Percentiles rank a stretch among this genome's conserved stretches.
These are phyloP conservation scores for Hypomyces rosellus DNA, from an alignment of 2,329 filamentous ascomycete genomes.

Conservation along the genomic window DNA sequence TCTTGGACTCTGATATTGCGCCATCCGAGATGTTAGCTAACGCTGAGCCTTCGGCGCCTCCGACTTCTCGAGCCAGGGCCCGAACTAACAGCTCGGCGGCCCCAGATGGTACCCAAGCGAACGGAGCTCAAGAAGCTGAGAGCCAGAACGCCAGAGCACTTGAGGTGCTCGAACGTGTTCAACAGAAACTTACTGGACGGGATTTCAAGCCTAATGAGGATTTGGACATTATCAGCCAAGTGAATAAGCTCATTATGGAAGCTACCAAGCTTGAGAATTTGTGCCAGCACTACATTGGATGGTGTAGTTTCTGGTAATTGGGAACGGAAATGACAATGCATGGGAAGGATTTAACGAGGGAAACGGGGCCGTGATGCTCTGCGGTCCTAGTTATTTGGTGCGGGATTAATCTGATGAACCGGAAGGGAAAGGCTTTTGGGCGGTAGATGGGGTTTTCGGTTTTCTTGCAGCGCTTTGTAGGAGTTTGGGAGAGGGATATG, in stretches of 20 bases:
- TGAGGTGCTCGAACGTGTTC: conserved; percentile 84
- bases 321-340: not conserved
- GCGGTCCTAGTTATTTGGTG: not conserved
- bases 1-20: conserved; percentile 57
- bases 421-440: not conserved
- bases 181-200: conserved; percentile 89
- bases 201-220: conserved; percentile 88
- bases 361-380: not conserved
- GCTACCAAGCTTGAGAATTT: conserved; percentile 96
- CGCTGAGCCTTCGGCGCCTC: conserved; percentile 39
- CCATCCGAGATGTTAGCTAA: conserved; percentile 52
- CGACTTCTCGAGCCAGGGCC: conserved; percentile 44
- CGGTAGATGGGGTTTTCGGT: not conserved
- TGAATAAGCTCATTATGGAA: conserved; percentile 90
- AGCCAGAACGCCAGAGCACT: conserved; percentile 89
- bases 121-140: conserved; percentile 52
- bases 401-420: not conserved
- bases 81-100: conserved; percentile 54
- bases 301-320: conserved; percentile 92
- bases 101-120: conserved; percentile 28
- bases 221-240: conserved; percentile 77
- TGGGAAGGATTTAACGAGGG: not conserved
- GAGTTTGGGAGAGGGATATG: conserved; percentile 7
- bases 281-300: conserved; percentile 98
- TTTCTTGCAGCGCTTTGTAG: not conserved